These are phyloP conservation scores for Neoscytalidium dimidiatum DNA, from an alignment of 2,329 filamentous ascomycete genomes.

Conservation along the genomic window DNA sequence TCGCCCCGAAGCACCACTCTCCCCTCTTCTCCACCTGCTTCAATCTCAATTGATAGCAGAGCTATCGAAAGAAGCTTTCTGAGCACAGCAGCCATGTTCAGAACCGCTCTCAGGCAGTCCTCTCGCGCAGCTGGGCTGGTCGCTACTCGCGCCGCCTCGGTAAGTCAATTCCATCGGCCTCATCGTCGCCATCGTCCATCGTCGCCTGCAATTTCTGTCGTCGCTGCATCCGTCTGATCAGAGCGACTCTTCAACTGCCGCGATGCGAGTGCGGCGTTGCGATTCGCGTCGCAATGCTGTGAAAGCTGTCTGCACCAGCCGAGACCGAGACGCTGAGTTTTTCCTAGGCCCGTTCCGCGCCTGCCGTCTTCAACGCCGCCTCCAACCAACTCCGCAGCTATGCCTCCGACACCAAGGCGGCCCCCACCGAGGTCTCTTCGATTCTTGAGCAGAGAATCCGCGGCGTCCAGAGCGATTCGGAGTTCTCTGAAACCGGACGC, in stretches of 20 bases:
- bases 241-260: neutral
- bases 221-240: conserved; percentile 19
- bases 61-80: conserved; percentile 42
- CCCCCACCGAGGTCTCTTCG: conserved; percentile 97
- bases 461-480: conserved; percentile 95
- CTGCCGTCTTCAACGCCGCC: conserved; percentile 71
- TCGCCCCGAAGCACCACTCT: conserved; percentile 37
- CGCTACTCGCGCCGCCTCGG: conserved; percentile 84
- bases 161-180: conserved; percentile 67
- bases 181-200: conserved; percentile 39
- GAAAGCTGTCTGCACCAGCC: conserved; percentile 38
- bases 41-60: conserved; percentile 48
- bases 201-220: conserved; percentile 46
- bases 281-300: neutral
- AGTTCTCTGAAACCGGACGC: conserved; percentile 96
- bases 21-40: conserved; percentile 42
- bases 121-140: conserved; percentile 92
- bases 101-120: conserved; percentile 96
- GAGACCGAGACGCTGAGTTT: conserved; percentile 50
- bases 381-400: conserved; percentile 80
- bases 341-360: conserved; percentile 80
- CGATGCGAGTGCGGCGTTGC: neutral
- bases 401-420: conserved; percentile 89
- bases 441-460: conserved; percentile 99
- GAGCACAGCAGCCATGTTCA: conserved; percentile 76